These are phyloP conservation scores for Alternaria incomplexa DNA, from an alignment of 2,329 filamentous ascomycete genomes.

Conservation along the genomic window DNA sequence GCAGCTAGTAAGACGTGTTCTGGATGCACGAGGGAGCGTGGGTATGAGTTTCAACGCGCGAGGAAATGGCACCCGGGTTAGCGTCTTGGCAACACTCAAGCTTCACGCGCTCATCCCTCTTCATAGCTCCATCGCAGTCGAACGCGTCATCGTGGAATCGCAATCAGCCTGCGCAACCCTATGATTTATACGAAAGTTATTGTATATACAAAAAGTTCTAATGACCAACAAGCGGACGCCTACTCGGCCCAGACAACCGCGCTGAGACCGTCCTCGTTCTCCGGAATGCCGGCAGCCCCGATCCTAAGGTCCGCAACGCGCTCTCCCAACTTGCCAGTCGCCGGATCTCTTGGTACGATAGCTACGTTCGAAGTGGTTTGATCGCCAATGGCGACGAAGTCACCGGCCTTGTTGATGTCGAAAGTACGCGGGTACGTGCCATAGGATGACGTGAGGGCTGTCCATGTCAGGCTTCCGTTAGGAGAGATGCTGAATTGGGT, in stretches of 20 bases:
- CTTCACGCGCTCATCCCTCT: not conserved
- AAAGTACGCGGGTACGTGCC: conserved; percentile 46
- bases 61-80: not conserved
- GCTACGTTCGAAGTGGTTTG: conserved; percentile 43
- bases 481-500: conserved; percentile 42
- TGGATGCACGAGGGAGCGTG: conserved; percentile 1
- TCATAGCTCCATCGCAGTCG: not conserved
- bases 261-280: conserved; percentile 42
- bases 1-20: not conserved
- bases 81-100: conserved; percentile 11
- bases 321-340: conserved; percentile 35
- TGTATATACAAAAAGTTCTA: not conserved
- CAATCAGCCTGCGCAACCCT: not conserved
- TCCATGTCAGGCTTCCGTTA: conserved; percentile 35
- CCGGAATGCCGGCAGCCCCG: conserved; percentile 30
- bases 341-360: conserved; percentile 36
- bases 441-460: conserved; percentile 37
- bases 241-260: conserved; percentile 46
- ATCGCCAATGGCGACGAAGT: conserved; percentile 39
- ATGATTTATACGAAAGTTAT: not conserved
- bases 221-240: not conserved
- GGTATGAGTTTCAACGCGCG: not conserved
- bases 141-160: not conserved
- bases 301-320: conserved; percentile 36
- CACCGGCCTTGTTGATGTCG: conserved; percentile 42